Evolutionary conservation across 2,329 filamentous ascomycete species (phyloP).

Genomic region (Hymenoscyphus infarciens): DNA sequence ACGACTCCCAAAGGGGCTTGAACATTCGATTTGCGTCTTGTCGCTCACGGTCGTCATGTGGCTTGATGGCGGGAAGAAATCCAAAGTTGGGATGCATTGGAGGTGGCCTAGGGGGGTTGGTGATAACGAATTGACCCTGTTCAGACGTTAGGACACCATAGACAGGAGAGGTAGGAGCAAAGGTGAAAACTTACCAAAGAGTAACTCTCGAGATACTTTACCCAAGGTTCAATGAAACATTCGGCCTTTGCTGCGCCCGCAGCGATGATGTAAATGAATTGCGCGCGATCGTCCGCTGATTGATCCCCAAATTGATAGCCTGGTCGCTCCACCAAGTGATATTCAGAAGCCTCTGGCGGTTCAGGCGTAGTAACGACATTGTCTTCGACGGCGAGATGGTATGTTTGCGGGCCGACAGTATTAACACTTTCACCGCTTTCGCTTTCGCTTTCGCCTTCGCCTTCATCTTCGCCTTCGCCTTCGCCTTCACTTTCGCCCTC

Average conservation of each 20-base stretch:
- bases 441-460: neutral
- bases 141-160: neutral
- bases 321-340: neutral
- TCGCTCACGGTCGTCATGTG: constrained; percentile 31
- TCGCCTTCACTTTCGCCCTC: too few relatives aligned
- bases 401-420: neutral
- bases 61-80: constrained; percentile 32
- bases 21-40: constrained; percentile 23
- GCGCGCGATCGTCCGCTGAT: too few relatives aligned
- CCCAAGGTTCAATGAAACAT: neutral
- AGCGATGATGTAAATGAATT: neutral
- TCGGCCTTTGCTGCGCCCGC: neutral
- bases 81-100: constrained; percentile 26
- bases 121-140: constrained; percentile 36
- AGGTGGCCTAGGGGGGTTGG: constrained; percentile 36
- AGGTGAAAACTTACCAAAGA: neutral
- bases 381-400: neutral
- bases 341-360: neutral
- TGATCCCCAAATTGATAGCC: neutral
- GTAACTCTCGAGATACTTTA: neutral
- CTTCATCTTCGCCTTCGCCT: neutral
- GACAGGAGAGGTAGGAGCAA: neutral
- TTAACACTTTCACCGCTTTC: neutral
- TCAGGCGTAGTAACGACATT: neutral
- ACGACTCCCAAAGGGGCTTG: constrained; percentile 23